Conservation (phyloP, 225 moss, liverwort and hornwort species). For the Pleurozium schreberi region DNA sequence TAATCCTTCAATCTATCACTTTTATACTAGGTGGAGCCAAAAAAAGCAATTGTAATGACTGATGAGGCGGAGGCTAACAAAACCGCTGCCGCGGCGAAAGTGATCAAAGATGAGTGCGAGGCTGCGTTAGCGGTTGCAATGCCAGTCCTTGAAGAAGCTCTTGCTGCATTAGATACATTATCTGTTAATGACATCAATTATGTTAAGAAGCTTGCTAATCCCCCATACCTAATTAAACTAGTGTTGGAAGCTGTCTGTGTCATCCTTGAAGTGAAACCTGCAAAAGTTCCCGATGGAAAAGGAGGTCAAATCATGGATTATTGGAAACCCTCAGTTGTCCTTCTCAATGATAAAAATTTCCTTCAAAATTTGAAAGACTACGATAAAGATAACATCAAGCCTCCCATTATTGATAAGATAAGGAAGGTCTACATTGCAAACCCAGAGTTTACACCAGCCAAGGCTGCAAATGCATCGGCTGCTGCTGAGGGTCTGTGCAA, state of each 20-base stretch:
- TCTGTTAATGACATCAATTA: conserved; percentile 86
- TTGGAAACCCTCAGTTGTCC: conserved; percentile 72
- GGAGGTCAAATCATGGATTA: conserved; percentile 79
- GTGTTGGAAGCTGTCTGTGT: conserved; percentile 86
- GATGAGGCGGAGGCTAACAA: conserved; percentile 86
- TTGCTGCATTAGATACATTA: conserved; percentile 70
- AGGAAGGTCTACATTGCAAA: conserved; percentile 59
- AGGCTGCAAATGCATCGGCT: conserved; percentile 85
- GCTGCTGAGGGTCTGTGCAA: conserved; percentile 91
- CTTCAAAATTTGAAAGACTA: conserved; percentile 53
- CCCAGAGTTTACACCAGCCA: conserved; percentile 71
- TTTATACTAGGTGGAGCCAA: conserved; percentile 55
- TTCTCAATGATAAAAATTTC: conserved; percentile 83
- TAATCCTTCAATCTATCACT: background rate
- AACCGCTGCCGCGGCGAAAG: conserved; percentile 64
- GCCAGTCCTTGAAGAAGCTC: conserved; percentile 74
- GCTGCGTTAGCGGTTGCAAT: conserved; percentile 68
- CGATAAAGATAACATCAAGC: conserved; percentile 82
- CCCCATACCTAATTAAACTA: conserved; percentile 74
- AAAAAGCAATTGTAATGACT: conserved; percentile 68
- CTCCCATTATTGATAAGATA: conserved; percentile 64
- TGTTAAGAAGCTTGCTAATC: conserved; percentile 79
- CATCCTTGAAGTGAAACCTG: conserved; percentile 77
- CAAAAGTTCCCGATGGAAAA: conserved; percentile 70
- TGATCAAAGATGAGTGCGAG: conserved; percentile 89